Conservation (phyloP, 192 early-diverging fungal genomes). For the Pecoramyces ruminantium region DNA sequence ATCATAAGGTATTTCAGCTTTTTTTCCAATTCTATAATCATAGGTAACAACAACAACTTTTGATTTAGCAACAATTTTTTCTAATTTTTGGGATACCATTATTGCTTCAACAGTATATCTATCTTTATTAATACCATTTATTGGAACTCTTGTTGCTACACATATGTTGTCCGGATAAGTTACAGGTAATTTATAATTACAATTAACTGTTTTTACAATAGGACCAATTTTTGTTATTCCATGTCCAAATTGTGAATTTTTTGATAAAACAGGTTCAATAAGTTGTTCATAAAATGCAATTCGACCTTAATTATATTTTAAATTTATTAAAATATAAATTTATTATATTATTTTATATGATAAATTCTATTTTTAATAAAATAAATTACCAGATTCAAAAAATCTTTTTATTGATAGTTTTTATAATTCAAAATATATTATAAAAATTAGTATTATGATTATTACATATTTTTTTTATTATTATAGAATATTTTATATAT, state of each 20-base stretch:
- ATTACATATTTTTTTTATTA: no score
- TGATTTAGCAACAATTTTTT: conserved; percentile 16
- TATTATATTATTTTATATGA: not conserved
- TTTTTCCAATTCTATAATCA: conserved; percentile 14
- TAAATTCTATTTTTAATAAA: not conserved
- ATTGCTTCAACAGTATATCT: conserved; percentile 13
- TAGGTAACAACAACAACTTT: conserved; percentile 12
- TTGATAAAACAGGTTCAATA: not conserved
- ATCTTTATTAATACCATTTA: conserved; percentile 6
- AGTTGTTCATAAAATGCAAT: conserved; percentile 5
- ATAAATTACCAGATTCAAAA: not conserved
- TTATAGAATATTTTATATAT: conserved; percentile 9
- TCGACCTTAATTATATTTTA: conserved; percentile 1
- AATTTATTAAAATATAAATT: not conserved
- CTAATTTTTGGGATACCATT: conserved; percentile 18
- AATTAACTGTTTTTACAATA: conserved; percentile 17
- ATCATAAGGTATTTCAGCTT: conserved; percentile 13
- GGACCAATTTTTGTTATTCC: conserved; percentile 11
- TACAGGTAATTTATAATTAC: conserved; percentile 21
- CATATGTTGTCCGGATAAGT: conserved; percentile 24
- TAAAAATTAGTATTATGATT: no score
- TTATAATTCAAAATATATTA: no score
- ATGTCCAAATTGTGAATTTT: conserved; percentile 2
- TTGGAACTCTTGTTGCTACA: conserved; percentile 10
- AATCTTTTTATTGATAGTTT: no score